Evolutionary conservation across 441 rosid genomes (phyloP), one percentile per base, ranked within the genome.

Genomic region (Erodium texanum): DNA sequence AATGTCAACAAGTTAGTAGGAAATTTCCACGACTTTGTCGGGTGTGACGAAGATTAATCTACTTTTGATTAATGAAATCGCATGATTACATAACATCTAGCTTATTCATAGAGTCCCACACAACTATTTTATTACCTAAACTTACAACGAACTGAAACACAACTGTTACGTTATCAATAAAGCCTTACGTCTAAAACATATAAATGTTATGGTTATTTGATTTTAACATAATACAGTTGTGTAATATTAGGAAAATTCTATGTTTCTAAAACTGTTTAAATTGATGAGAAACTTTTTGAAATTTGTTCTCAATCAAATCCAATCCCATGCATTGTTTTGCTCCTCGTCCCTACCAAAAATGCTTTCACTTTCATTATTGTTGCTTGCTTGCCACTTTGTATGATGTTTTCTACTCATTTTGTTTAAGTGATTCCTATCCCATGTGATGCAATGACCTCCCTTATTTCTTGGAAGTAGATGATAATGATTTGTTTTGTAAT

Each of bases 21-120:
- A 68, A 58, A 58, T 68, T 68, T 71, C 72, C 68, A 59, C 4
- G 52, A 48, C 14, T 65, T 52, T 52, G 58, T 52, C 58, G 19
- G 58, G 58, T n/a, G 6, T 52, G 6, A 52, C 8, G 58, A 52
- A 12, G 20, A 52, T 52, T 52, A 52, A 52, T 52, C 22, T 52
- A 52, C 5, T 52, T 4, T 52, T n/a, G 16, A 52, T 52, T 52
- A 52, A 16, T 52, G 7, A 52, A 50, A 7, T 15, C 18, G n/a
- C 56, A n/a, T 52, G 8, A 52, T 52, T 16, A 52, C 58, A 5
- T 52, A 52, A 52, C 22, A 16, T 5, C 19, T 52, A 52, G 58
- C 19, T 50, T 16, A n/a, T 0, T 15, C 56, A 50, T n/a, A 50
- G 54, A 48, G 56, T 52, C 22, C 58, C 58, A 52, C 58, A 5